A percentile compares a stretch with the other conserved stretches of the same genome.
phyloP scores from a whole-genome alignment of 192 early-diverging fungal genomes.

The Coemansia sp. region DNA sequence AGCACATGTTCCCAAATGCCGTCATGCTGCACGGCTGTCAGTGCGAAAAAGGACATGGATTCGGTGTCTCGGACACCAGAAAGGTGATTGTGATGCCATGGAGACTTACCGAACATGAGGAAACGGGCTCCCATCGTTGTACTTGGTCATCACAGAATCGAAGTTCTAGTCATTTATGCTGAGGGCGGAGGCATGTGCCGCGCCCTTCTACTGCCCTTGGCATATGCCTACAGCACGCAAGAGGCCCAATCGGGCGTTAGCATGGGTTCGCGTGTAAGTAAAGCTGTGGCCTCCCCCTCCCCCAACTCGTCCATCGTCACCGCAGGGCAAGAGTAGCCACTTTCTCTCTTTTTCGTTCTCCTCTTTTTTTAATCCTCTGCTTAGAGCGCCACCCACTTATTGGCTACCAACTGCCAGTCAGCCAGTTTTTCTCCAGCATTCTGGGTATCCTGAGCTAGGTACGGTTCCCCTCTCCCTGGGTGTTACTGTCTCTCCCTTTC shows the following conservation, averaged over 20 bases:
- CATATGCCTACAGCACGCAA: not conserved
- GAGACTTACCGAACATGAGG: not conserved
- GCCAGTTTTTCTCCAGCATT: not conserved
- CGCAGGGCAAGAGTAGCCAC: not conserved
- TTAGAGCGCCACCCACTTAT: not conserved
- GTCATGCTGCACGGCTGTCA: not conserved
- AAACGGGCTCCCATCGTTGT: not conserved
- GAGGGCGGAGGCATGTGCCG: not conserved
- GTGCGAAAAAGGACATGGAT: not conserved
- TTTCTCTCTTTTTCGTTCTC: not conserved
- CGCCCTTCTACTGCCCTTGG: not conserved
- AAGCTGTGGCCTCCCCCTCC: not conserved
- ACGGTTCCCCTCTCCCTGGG: not conserved
- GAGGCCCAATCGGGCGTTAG: constrained; percentile 5
- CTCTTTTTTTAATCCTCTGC: not conserved
- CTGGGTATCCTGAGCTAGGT: constrained; percentile 6
- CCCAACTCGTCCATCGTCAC: not conserved
- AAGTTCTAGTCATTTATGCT: not conserved
- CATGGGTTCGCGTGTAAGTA: not conserved
- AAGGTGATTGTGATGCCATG: not conserved
- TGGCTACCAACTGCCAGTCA: not conserved
- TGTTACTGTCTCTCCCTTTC: not conserved
- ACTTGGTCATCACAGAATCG: not conserved
- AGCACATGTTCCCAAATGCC: not conserved
- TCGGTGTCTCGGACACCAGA: not conserved